Evolutionary conservation across 1,139 yeast genomes (phyloP), one percentile per base, ranked within the genome.

Genomic region (Candida anutae): DNA sequence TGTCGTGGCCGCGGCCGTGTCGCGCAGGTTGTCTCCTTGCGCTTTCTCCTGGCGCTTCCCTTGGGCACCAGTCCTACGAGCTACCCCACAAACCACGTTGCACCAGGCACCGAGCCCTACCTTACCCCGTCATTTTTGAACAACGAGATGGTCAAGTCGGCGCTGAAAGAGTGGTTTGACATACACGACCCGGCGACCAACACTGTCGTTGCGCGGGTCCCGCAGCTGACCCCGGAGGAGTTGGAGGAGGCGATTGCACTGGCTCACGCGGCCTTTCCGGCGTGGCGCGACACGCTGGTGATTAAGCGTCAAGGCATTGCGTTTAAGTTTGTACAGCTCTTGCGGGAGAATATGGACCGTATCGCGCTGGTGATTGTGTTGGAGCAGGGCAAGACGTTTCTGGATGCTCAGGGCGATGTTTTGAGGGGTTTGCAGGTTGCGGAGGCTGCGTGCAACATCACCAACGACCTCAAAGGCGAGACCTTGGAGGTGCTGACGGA

Each of bases 341-440:
- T 81, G 45, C 69, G 79, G 35, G 69, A 62, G 33, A 76, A 80
- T 57, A 72, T 77, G 77, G 87, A 81, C 51, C 53, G 81, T 35
- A 58, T 81, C 24, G 93, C 93, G 3, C 68, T 74, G 12, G 64
- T 75, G 39, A 81, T 81, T 50, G 85, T 81, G 24, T 62, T 77
- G 42, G 90, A 81, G 56, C 90, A 81, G 56, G 93, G 93, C 29
- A 81, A 81, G 55, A 77, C 90, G 12, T 74, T 78, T 52, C 72
- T 73, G 23, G 90, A 81, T 44, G 90, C 93, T 33, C 60, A 68
- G 46, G 90, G 90, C 16, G 93, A 81, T 48, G 90, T 81, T 21
- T 66, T 79, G 41, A 66, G 93, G 38, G 93, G 93, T 17, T 65
- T 81, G 30, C 93, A 81, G 55, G 88, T 82, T 29, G 90, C 88